Conservation (phyloP, 805 yeast species). For the Candida xiaguanensis region DNA sequence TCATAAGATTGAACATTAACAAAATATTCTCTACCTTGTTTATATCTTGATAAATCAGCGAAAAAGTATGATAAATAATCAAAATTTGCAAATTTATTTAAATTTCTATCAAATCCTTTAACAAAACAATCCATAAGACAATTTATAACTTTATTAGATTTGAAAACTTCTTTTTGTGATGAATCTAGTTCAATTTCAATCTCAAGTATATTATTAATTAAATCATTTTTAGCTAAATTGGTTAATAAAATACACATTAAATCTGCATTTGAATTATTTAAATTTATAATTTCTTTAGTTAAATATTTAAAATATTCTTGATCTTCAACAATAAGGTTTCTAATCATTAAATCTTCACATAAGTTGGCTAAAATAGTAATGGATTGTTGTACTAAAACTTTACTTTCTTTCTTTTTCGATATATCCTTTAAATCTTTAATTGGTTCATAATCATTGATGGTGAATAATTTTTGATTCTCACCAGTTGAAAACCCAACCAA, state of each 20-base stretch:
- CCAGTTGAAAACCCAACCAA: constrained; percentile 80
- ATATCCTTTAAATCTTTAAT: constrained; percentile 67
- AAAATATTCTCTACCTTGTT: constrained; percentile 72
- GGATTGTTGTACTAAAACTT: constrained; percentile 59
- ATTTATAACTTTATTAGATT: constrained; percentile 58
- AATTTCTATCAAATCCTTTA: constrained; percentile 68
- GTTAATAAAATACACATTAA: constrained; percentile 79
- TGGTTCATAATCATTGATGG: constrained; percentile 65
- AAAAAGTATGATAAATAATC: constrained; percentile 87
- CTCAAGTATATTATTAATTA: constrained; percentile 43
- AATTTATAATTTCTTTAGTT: constrained; percentile 46
- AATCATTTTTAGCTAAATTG: constrained; percentile 77
- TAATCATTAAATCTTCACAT: constrained; percentile 64
- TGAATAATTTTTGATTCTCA: constrained; percentile 60
- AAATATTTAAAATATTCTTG: constrained; percentile 48
- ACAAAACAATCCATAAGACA: constrained; percentile 87
- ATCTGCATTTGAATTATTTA: constrained; percentile 68
- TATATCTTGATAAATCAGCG: constrained; percentile 81
- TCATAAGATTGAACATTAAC: constrained; percentile 71
- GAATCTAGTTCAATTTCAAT: constrained; percentile 37
- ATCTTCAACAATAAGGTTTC: constrained; percentile 66
- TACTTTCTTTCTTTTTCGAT: constrained; percentile 46
- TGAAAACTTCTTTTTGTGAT: constrained; percentile 48
- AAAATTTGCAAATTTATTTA: constrained; percentile 69
- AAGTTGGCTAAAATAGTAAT: constrained; percentile 79